Percentiles rank a stretch among this genome's conserved stretches.
phyloP scores from a whole-genome alignment of 495 filamentous ascomycete genomes.

The Tirmania nivea region DNA sequence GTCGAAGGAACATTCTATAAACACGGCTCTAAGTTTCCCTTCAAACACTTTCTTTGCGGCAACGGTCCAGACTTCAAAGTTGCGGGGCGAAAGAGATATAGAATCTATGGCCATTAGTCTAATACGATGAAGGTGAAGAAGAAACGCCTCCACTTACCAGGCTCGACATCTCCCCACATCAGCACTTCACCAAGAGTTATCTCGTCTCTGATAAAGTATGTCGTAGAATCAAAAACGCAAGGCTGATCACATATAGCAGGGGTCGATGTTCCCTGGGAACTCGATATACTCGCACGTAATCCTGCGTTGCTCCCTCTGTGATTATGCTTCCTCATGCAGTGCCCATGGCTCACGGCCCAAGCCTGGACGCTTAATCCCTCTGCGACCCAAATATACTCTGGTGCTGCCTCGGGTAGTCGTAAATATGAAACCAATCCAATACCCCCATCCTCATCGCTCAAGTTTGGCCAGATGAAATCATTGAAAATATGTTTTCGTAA shows the following conservation, averaged over 20 bases:
- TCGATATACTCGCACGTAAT: slow-evolving; percentile 8
- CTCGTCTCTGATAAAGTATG: slow-evolving; percentile 69
- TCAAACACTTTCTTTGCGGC: slow-evolving; percentile 60
- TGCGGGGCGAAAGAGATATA: slow-evolving; percentile 60
- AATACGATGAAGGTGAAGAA: slow-evolving; percentile 6
- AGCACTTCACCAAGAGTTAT: slow-evolving; percentile 51
- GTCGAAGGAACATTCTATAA: slow-evolving; percentile 90
- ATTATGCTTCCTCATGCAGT: slow-evolving; percentile 51
- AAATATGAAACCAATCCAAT: slow-evolving; percentile 55
- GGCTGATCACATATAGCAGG: slow-evolving; percentile 11
- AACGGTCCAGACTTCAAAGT: slow-evolving; percentile 54
- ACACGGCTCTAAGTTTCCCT: slow-evolving; percentile 50
- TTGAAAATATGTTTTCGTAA: slow-evolving; percentile 93
- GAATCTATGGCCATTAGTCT: slow-evolving; percentile 29
- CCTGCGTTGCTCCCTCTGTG: slow-evolving; percentile 35
- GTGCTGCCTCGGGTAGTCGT: slow-evolving; percentile 68
- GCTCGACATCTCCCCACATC: slow-evolving; percentile 89
- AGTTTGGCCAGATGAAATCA: slow-evolving; percentile 91
- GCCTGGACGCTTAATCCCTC: slow-evolving; percentile 61
- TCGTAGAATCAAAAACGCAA: slow-evolving; percentile 63
- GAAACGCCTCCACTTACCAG: slow-evolving; percentile 19
- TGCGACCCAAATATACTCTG: slow-evolving; percentile 70
- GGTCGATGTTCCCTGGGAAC: not conserved
- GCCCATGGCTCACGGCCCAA: slow-evolving; percentile 65
- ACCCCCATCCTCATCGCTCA: slow-evolving; percentile 88